A percentile compares a stretch with the other conserved stretches of the same genome.
phyloP scores from a whole-genome alignment of 257 asterid species.

The Ajuga chamaepitys region DNA sequence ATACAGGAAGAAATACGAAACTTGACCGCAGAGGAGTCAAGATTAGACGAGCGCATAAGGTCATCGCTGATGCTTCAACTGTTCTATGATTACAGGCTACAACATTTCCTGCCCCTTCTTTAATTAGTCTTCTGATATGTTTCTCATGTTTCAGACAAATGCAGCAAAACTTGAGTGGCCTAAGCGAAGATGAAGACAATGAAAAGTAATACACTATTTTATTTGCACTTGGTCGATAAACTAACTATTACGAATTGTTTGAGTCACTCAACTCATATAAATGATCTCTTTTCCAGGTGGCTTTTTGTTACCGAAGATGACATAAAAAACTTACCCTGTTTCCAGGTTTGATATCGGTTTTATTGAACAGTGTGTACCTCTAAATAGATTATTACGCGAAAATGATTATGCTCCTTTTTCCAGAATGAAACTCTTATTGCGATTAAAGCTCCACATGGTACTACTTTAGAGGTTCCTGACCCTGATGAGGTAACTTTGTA shows the following conservation, averaged over 20 bases:
- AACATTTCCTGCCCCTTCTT: too few relatives aligned
- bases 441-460: slow-evolving; percentile 97
- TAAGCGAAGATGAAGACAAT: slow-evolving; percentile 74
- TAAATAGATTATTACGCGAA: not conserved
- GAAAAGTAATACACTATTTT: slow-evolving; percentile 43
- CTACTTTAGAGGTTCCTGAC: slow-evolving; percentile 96
- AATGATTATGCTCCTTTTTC: slow-evolving; percentile 21
- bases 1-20: slow-evolving; percentile 79
- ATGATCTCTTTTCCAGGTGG: slow-evolving; percentile 44
- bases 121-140: not conserved
- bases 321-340: slow-evolving; percentile 69
- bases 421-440: slow-evolving; percentile 81
- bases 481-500: slow-evolving; percentile 97
- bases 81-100: too few relatives aligned
- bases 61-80: slow-evolving; percentile 21
- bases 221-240: slow-evolving; percentile 7
- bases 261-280: too few relatives aligned
- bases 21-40: slow-evolving; percentile 67
- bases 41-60: slow-evolving; percentile 71
- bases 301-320: slow-evolving; percentile 92
- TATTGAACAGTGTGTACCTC: not conserved
- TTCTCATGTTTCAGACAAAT: slow-evolving; percentile 63
- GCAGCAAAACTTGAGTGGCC: slow-evolving; percentile 67
- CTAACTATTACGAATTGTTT: too few relatives aligned
- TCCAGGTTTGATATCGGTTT: slow-evolving; percentile 45